A percentile compares a stretch with the other conserved stretches of the same genome.
Conservation (phyloP, 1,139 yeast species). For the Lizanozyma gosingica region DNA sequence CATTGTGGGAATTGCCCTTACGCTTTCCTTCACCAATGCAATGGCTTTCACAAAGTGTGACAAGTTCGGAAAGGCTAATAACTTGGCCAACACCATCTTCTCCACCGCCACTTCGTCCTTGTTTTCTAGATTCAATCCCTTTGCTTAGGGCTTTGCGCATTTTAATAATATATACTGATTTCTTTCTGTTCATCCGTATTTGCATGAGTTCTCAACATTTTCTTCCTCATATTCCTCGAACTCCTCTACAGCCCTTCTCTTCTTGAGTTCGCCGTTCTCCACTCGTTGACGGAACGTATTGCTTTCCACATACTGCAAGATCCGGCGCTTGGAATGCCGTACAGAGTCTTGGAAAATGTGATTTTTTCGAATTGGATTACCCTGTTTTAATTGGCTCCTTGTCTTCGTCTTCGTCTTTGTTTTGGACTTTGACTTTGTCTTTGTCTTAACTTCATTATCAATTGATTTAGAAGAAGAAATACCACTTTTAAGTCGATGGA, state of each 20-base stretch:
- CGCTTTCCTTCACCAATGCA: conserved; percentile 71
- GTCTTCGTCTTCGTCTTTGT: too few species aligned
- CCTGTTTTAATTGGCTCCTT: too few species aligned
- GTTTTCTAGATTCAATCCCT: conserved; percentile 44
- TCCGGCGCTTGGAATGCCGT: not conserved
- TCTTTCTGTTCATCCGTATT: too few species aligned
- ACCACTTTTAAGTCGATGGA: too few species aligned
- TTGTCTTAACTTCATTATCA: too few species aligned
- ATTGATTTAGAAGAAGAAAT: too few species aligned
- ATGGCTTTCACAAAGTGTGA: conserved; percentile 89
- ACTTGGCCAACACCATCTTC: conserved; percentile 40
- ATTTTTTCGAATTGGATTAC: too few species aligned
- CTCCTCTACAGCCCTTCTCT: not conserved
- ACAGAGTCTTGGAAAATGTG: too few species aligned
- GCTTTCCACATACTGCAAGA: not conserved
- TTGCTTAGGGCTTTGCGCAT: too few species aligned
- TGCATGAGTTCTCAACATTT: too few species aligned
- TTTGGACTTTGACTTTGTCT: too few species aligned
- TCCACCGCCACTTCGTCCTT: conserved; percentile 41
- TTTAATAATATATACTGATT: too few species aligned
- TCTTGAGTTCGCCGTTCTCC: not conserved
- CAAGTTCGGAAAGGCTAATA: conserved; percentile 77
- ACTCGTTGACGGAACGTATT: not conserved
- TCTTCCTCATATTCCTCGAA: not conserved
- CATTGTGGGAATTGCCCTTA: conserved; percentile 55